Conservation (phyloP, 2,329 filamentous ascomycete species). For the Colletotrichum simmondsii region DNA sequence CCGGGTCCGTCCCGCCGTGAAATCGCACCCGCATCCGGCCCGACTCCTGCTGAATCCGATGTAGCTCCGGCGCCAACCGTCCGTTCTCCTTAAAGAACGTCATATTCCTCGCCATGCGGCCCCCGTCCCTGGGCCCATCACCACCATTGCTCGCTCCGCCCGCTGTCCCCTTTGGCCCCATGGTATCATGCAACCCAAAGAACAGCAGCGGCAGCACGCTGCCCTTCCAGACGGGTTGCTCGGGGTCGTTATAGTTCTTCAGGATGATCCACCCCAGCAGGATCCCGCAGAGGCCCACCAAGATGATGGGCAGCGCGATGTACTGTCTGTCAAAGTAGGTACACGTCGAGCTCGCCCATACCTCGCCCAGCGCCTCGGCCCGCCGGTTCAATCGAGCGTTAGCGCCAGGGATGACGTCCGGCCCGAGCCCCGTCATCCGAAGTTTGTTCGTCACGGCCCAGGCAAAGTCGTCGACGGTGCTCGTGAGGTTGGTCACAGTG, state of each 20-base stretch:
- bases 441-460: conserved; percentile 31
- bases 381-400: background rate
- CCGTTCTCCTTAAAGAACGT: conserved; percentile 12
- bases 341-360: conserved; percentile 16
- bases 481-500: conserved; percentile 4
- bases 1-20: conserved; percentile 21
- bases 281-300: conserved; percentile 12
- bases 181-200: conserved; percentile 9
- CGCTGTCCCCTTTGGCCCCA: background rate
- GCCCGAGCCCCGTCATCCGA: conserved; percentile 20
- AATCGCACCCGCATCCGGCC: conserved; percentile 23
- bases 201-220: conserved; percentile 26
- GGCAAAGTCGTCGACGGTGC: conserved; percentile 15
- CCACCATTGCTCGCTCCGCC: background rate
- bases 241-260: conserved; percentile 26
- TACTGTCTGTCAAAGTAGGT: conserved; percentile 23
- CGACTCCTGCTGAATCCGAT: conserved; percentile 24
- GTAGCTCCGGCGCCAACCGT: conserved; percentile 9
- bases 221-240: conserved; percentile 31
- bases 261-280: conserved; percentile 20
- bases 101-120: conserved; percentile 2
- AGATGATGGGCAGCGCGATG: background rate
- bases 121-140: background rate
- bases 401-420: background rate
- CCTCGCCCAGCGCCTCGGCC: conserved; percentile 1